Base-by-base conservation (phyloP, 2,329 filamentous ascomycete species). In the Huntiella bhutanensis region DNA sequence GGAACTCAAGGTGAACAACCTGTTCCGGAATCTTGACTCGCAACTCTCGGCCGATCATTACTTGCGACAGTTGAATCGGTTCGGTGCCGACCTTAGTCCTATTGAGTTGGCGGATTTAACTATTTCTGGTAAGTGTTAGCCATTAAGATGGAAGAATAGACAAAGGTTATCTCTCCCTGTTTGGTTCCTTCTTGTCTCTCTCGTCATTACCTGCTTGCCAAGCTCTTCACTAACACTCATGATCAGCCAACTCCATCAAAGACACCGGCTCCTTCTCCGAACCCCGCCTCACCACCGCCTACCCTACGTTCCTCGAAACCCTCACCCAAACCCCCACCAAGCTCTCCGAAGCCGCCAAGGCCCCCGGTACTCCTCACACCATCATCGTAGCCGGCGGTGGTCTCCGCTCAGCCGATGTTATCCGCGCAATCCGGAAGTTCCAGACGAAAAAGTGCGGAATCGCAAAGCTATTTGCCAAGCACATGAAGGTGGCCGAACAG, bases 391-490 rank as follows among this genome's bases (percentile, higher is more conserved):
- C 87, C 10, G 75, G 76, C 6, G 85, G 87, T 4, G 91, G 85
- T 0, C 67, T 95, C 47, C 71, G 91, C 55, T 86, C 91, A 4
- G 86, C 88, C 12, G 83, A 96, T 57, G 64, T 95, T 41, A 78
- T 82, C 45, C 82, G 82, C 55, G 71, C 76, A 2, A 66, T 93
- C 52, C 74, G 85, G 41, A 77, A 77, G 53, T 88, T 91, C 55
- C 82, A 87, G 58, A 78, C 71, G 45, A 85, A 91, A 59, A 77
- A 84, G 6, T 76, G 72, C 43, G 71, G 75, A 40, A 78, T 98
- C 1, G 82, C 83, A 2, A 98, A 98, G 61, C 67, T 98, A 56
- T 98, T 98, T 61, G 88, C 91, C 32, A 98, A 98, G 62, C 91
- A 98, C 60, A 93, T 98, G 67, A 98, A 98, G 64, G 63, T 98